Base-by-base conservation (phyloP, 495 filamentous ascomycete genomes). In the Xylaria nigripes region DNA sequence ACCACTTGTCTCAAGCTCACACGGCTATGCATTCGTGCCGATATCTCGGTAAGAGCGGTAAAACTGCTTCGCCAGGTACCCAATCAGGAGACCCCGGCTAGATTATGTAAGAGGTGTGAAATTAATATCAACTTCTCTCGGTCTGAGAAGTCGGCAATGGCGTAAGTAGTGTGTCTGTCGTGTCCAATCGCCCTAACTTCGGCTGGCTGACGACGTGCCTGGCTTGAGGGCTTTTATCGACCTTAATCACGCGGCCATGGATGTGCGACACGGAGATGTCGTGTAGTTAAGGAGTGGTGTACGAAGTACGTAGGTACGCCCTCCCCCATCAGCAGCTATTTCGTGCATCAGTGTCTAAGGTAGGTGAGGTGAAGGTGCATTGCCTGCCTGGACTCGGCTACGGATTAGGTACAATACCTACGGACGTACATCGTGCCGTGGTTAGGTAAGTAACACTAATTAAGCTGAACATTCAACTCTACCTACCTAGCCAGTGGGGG, bases 161-260 rank as follows among this genome's bases (percentile, higher is more conserved):
- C 3, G 8, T 30, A 5, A 30, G 34, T 45, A 27, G 29, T 41
- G 13, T 38, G 16, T 40, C 23, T 47, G 44, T 48, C n/a, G 15
- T 30, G 19, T 52, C 29, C 42, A 36, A 54, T 46, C 16, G 32
- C 19, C 10, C 43, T n/a, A 6, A 34, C 43, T 46, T 29, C 51
- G 34, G 25, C 30, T 8, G 21, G 51, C 51, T 54, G 51, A 54
- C 51, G 43, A 47, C 2, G 43, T 40, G 38, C 25, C 34, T 47
- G 38, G 47, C 44, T 42, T 45, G 43, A 54, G 32, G 36, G 34
- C 38, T 41, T 48, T 48, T 29, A 42, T 54, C 32, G 29, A 48
- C 18, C 5, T 21, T 18, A 41, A 32, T 43, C 51, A 54, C 44
- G 45, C 34, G 25, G 19, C 30, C n/a, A 36, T 45, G 12, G 21